phyloP scores from a whole-genome alignment of 1,139 yeast genomes.

The Debaryomycetaceae sp. region DNA sequence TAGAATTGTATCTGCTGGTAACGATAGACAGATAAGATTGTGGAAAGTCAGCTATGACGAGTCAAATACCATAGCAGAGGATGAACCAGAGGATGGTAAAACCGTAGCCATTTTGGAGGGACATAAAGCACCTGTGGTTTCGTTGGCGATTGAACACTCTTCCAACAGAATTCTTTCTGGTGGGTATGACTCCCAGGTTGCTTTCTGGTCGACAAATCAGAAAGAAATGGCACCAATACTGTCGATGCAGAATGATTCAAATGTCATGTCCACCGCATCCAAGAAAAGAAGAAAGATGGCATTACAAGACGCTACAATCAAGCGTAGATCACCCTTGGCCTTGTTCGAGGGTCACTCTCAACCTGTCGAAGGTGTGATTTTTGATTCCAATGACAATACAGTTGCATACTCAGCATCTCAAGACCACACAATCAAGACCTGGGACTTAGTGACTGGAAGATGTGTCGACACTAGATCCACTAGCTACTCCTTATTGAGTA shows the following conservation, averaged over 20 bases:
- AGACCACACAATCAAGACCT: constrained; percentile 90
- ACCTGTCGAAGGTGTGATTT: constrained; percentile 82
- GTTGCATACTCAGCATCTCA: constrained; percentile 94
- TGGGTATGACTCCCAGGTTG: constrained; percentile 76
- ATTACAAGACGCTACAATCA: constrained; percentile 67
- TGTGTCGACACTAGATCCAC: constrained; percentile 87
- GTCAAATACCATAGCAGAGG: constrained; percentile 30
- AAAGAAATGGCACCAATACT: constrained; percentile 80
- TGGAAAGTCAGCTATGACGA: constrained; percentile 71
- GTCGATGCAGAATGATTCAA: constrained; percentile 50
- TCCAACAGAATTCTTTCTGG: constrained; percentile 72
- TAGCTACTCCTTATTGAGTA: constrained; percentile 78
- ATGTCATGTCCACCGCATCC: constrained; percentile 70
- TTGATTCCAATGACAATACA: constrained; percentile 66
- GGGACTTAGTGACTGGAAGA: constrained; percentile 87
- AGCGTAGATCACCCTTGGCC: constrained; percentile 78
- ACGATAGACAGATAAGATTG: constrained; percentile 82
- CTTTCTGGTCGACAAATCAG: constrained; percentile 83
- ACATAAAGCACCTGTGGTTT: constrained; percentile 81
- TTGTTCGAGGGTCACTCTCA: constrained; percentile 76
- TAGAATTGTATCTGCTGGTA: constrained; percentile 79
- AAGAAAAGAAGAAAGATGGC: constrained; percentile 86
- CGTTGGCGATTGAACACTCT: constrained; percentile 57
- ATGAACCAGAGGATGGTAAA: constrained; percentile 62
- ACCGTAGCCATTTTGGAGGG: constrained; percentile 84